Evolutionary conservation across 2,329 filamentous ascomycete species (phyloP).

Genomic region (Chaetomiaceae sp.): DNA sequence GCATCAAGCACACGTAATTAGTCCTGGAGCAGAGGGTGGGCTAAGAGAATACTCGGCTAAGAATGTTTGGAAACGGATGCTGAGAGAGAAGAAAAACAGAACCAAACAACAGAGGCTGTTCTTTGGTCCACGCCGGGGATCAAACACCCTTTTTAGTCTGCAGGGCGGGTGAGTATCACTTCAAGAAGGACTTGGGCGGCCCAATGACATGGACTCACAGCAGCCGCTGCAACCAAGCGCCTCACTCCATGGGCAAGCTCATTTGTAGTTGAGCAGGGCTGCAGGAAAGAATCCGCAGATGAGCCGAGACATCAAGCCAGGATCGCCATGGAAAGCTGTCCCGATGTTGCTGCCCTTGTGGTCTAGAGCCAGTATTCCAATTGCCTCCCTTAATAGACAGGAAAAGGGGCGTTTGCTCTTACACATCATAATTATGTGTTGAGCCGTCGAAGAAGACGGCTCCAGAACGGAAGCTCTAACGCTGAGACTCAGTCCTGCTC

Average conservation of each 20-base stretch:
- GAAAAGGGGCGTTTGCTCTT: no score
- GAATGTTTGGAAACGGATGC: neutral
- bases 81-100: neutral
- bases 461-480: no score
- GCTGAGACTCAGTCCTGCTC: no score
- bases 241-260: neutral
- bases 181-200: neutral
- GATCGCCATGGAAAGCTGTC: slow-evolving; percentile 5
- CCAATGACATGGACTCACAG: neutral
- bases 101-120: neutral
- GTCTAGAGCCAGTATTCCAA: no score
- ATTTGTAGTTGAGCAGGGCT: neutral
- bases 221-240: slow-evolving; percentile 2
- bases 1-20: neutral
- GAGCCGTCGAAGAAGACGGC: no score
- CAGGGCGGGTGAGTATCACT: neutral
- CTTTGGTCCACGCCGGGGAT: neutral
- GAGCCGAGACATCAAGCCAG: slow-evolving; percentile 8
- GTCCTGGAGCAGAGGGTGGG: neutral
- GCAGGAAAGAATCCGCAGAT: neutral
- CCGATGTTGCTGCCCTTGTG: no score
- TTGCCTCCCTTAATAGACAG: no score
- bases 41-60: neutral
- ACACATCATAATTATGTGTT: no score
- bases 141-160: slow-evolving; percentile 1